phyloP scores from a whole-genome alignment of 31 red algal genomes.

The Odonthalia washingtoniensis region DNA sequence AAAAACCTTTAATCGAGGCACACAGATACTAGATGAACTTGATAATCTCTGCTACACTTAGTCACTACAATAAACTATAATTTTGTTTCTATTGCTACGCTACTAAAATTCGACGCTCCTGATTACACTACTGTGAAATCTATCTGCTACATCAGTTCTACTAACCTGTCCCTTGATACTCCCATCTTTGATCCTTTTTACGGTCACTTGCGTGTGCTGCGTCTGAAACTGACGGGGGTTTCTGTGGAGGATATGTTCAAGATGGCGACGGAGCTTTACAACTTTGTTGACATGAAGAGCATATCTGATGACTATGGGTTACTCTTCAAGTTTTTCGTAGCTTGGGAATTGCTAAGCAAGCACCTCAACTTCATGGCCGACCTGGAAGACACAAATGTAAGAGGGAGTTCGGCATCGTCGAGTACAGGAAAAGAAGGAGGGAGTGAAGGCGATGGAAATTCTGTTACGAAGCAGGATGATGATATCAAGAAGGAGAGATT shows the following conservation, averaged over 20 bases:
- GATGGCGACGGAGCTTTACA: background rate
- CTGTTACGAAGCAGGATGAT: background rate
- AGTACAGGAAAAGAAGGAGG: background rate
- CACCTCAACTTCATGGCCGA: conserved; percentile 19
- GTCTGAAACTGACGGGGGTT: conserved; percentile 6
- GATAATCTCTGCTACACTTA: no score
- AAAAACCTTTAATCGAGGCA: no score
- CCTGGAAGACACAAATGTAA: background rate
- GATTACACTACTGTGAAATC: no score
- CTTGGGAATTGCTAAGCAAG: conserved; percentile 8
- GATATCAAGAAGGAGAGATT: background rate
- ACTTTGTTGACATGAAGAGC: background rate
- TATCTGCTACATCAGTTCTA: no score
- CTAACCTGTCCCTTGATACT: no score
- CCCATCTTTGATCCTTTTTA: no score
- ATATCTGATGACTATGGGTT: background rate
- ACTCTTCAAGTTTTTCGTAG: background rate
- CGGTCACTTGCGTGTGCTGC: background rate
- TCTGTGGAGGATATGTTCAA: no score
- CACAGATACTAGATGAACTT: no score
- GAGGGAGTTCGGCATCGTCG: conserved; percentile 4
- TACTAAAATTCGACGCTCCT: no score
- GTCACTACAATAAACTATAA: no score
- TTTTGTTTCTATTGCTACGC: no score
- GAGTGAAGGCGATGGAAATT: background rate